These are phyloP conservation scores for Pestalotiopsis sp. DNA, from an alignment of 2,329 filamentous ascomycete species.

Conservation along the genomic window DNA sequence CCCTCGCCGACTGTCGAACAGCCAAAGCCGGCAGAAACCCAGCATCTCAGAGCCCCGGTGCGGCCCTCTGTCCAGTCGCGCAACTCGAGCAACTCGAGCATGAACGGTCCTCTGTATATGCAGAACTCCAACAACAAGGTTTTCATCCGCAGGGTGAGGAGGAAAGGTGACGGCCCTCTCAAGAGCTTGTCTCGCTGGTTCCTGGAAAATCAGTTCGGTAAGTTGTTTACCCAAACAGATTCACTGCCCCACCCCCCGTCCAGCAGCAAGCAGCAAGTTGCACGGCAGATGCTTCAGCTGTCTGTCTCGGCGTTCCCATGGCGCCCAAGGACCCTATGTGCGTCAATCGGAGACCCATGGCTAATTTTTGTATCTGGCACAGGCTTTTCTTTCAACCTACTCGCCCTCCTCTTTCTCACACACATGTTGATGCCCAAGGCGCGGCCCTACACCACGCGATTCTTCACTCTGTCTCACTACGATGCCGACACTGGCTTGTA, in stretches of 20 bases:
- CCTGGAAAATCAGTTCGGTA: slow-evolving; percentile 81
- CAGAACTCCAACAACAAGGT: slow-evolving; percentile 56
- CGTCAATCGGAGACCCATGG: background rate
- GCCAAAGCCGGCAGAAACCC: background rate
- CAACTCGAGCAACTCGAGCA: slow-evolving; percentile 27
- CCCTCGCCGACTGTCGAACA: slow-evolving; percentile 3
- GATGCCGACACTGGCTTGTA: slow-evolving; percentile 71
- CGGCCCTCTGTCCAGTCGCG: slow-evolving; percentile 6
- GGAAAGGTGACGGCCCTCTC: slow-evolving; percentile 63
- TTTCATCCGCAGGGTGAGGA: slow-evolving; percentile 59
- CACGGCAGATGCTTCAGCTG: slow-evolving; percentile 7
- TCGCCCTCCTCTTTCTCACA: slow-evolving; percentile 80
- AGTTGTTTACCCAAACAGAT: slow-evolving; percentile 28
- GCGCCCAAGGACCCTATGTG: background rate
- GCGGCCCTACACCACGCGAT: slow-evolving; percentile 78
- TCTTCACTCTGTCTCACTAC: slow-evolving; percentile 85
- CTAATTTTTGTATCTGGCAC: slow-evolving; percentile 7
- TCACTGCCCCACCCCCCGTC: background rate
- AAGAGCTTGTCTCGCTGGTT: slow-evolving; percentile 69
- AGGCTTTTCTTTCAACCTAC: slow-evolving; percentile 85
- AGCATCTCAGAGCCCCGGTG: background rate
- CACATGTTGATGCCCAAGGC: slow-evolving; percentile 83
- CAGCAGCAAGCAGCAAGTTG: background rate
- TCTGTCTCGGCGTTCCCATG: background rate
- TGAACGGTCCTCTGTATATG: slow-evolving; percentile 62